Percentiles rank a stretch among this genome's conserved stretches.
These are phyloP conservation scores for Actinomucor elegans DNA, from an alignment of 371 early-diverging fungal genomes.

Conservation along the genomic window DNA sequence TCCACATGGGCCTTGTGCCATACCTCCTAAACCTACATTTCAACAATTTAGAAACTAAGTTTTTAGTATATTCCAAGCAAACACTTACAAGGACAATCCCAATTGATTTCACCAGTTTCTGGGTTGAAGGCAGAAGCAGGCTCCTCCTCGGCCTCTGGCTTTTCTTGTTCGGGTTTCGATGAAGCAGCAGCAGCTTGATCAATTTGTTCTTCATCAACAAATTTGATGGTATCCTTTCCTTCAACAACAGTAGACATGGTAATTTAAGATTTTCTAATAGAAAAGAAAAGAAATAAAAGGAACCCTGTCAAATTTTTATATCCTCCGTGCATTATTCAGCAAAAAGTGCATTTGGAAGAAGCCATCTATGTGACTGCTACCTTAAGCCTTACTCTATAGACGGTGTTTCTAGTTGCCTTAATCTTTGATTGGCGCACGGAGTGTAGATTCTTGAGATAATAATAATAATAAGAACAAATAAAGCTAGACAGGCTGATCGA, in stretches of 20 bases:
- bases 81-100: slow-evolving; percentile 96
- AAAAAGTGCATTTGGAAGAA: too few relatives aligned
- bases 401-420: too few relatives aligned
- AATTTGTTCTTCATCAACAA: slow-evolving; percentile 48
- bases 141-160: slow-evolving; percentile 16
- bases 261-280: neutral
- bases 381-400: too few relatives aligned
- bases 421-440: too few relatives aligned
- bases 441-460: too few relatives aligned
- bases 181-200: slow-evolving; percentile 18
- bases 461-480: too few relatives aligned
- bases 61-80: too few relatives aligned
- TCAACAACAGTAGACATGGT: slow-evolving; percentile 24
- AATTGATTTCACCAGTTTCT: slow-evolving; percentile 96
- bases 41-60: too few relatives aligned
- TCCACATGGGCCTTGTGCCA: slow-evolving; percentile 97
- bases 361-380: too few relatives aligned
- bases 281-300: slow-evolving; percentile 3
- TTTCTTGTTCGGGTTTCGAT: slow-evolving; percentile 11
- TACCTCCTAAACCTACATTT: slow-evolving; percentile 79
- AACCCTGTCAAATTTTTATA: neutral
- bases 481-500: too few relatives aligned
- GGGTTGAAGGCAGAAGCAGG: slow-evolving; percentile 61
- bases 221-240: slow-evolving; percentile 57
- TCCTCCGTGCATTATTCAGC: neutral